Conservation (phyloP, 1,139 yeast genomes). For the Debaryomycetaceae sp. region DNA sequence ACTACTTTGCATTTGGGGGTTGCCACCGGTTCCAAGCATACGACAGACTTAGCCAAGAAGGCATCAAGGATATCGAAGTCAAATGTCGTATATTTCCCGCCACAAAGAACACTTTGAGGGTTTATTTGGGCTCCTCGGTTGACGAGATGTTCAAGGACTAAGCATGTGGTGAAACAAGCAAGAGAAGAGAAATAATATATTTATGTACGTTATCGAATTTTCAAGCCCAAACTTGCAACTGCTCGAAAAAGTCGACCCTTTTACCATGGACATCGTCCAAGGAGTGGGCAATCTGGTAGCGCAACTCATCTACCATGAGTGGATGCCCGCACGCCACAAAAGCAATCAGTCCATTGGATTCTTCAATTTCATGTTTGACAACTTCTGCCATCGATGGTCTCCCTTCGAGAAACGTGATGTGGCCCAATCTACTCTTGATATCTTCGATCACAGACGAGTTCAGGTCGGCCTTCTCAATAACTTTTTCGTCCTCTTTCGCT, state of each 20-base stretch:
- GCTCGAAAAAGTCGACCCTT: constrained; percentile 38
- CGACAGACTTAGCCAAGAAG: constrained; percentile 34
- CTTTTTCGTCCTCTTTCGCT: constrained; percentile 9
- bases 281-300: constrained; percentile 26
- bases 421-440: constrained; percentile 14
- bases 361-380: constrained; percentile 30
- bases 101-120: constrained; percentile 54
- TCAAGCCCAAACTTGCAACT: constrained; percentile 39
- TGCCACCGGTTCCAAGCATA: constrained; percentile 83
- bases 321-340: constrained; percentile 49
- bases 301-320: constrained; percentile 48
- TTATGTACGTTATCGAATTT: constrained; percentile 13
- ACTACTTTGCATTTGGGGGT: constrained; percentile 77
- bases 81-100: constrained; percentile 66
- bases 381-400: constrained; percentile 38
- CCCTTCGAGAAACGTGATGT: constrained; percentile 39
- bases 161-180: neutral
- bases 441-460: no score
- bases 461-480: constrained; percentile 15
- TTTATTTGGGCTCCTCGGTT: constrained; percentile 64
- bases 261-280: constrained; percentile 18
- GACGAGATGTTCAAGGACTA: constrained; percentile 45
- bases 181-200: constrained; percentile 1
- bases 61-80: constrained; percentile 43
- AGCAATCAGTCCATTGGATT: constrained; percentile 37